Base-by-base conservation (phyloP, 352 stramenopile species). In the Pythium brachiatum region DNA sequence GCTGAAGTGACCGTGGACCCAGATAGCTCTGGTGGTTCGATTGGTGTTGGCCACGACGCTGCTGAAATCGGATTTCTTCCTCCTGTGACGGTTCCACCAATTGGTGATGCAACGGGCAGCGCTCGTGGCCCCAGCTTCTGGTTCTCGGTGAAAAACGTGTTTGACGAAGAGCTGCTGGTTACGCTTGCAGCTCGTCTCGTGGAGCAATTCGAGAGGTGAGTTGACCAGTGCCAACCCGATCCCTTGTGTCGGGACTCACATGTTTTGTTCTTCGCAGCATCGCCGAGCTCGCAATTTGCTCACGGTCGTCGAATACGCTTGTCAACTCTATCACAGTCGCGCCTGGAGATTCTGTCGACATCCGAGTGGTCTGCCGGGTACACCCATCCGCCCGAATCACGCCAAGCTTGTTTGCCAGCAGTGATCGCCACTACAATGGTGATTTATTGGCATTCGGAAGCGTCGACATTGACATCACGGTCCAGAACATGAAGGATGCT, bases 111-210 rank as follows among this genome's bases (percentile, higher is more conserved):
- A 23, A 46, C 55, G 7, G 43, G 39, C 0, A 55, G 31, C 21
- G 65, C 72, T n/a, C 76, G 86, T 20, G 80, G 76, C 48, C 76
- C 78, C 5, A 93, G 76, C 60, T 92, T 94, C 52, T 92, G 88
- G 88, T 92, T 94, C 62, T 89, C 81, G 18, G 43, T 96, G 21
- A 80, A 77, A 55, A 96, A 96, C 62, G 77, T 96, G 27, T 95
- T 90, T 64, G 88, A 96, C 48, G 84, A 94, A 76, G 86, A 93
- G 20, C 58, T 96, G 44, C 79, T 57, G 31, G 76, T 96, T 23
- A 85, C 84, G 43, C 57, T 93, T 13, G 76, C 76, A 3, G 75
- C 80, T 27, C 62, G 76, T 60, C 66, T 74, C 1, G 15, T 48
- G 13, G 56, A 65, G 12, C 16, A 60, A 18, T 66, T 73, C 15